Percentiles rank a stretch among this genome's conserved stretches.
These are phyloP conservation scores for Fusarium denticulatum DNA, from an alignment of 2,329 filamentous ascomycete species.

Conservation along the genomic window DNA sequence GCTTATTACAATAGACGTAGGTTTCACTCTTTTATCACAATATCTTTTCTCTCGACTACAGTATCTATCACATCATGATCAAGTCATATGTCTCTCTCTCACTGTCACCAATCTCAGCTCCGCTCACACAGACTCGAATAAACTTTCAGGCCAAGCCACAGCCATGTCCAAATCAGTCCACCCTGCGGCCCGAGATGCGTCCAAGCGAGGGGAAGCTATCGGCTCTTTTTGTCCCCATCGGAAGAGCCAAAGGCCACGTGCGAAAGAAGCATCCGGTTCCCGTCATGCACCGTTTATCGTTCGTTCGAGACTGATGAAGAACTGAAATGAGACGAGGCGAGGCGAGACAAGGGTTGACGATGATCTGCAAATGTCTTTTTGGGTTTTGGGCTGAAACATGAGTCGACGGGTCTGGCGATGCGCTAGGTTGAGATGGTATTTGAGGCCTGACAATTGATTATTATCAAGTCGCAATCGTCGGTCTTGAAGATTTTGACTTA, in stretches of 20 bases:
- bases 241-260: slow-evolving; percentile 26
- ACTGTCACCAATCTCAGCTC: neutral
- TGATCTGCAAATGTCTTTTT: slow-evolving; percentile 8
- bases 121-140: neutral
- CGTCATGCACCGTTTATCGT: neutral
- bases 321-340: neutral
- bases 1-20: neutral
- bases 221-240: neutral
- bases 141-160: slow-evolving; percentile 27
- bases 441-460: slow-evolving; percentile 7
- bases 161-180: slow-evolving; percentile 18
- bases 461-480: neutral
- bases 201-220: slow-evolving; percentile 21
- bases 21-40: neutral
- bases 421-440: neutral
- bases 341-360: slow-evolving; percentile 1
- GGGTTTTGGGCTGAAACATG: slow-evolving; percentile 40
- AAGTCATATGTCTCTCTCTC: neutral
- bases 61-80: neutral
- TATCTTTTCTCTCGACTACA: neutral
- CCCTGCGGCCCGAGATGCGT: slow-evolving; percentile 21
- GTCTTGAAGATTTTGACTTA: neutral
- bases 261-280: neutral
- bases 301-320: neutral
- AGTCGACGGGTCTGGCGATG: slow-evolving; percentile 18